Evolutionary conservation across 257 asterid genomes (phyloP).

Genomic region (Galeopsis tetrahit): DNA sequence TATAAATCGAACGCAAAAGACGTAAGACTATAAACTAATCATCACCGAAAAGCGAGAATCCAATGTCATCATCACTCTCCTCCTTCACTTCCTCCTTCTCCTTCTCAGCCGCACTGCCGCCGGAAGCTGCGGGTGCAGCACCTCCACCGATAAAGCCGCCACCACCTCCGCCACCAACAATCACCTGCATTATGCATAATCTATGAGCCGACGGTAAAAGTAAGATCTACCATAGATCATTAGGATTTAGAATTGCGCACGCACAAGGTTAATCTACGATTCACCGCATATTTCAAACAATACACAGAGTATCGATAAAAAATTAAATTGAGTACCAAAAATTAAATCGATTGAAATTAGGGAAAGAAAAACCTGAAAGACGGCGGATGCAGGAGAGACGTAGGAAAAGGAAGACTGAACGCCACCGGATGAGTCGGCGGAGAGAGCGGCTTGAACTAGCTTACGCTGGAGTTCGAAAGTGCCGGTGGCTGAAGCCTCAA

Average conservation of each 20-base stretch:
- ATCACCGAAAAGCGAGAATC: conserved; percentile 62
- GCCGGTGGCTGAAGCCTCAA: conserved; percentile 51
- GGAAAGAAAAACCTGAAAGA: conserved; percentile 65
- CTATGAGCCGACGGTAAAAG: not conserved
- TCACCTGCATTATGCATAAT: conserved; percentile 51
- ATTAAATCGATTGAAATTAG: not conserved
- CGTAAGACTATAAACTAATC: conserved; percentile 39
- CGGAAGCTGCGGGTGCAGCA: conserved; percentile 65
- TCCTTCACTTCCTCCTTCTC: conserved; percentile 64
- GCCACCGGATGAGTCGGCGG: conserved; percentile 72
- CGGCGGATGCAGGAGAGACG: conserved; percentile 71
- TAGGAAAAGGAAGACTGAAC: conserved; percentile 81
- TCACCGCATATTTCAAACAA: too few relatives aligned
- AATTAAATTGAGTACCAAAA: too few relatives aligned
- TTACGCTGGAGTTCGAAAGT: conserved; percentile 74
- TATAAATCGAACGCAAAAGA: not conserved
- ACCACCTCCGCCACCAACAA: conserved; percentile 68
- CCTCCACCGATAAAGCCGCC: conserved; percentile 58
- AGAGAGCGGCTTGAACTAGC: conserved; percentile 74
- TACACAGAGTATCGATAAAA: not conserved
- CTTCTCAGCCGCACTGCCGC: conserved; percentile 69
- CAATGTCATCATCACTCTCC: conserved; percentile 76
- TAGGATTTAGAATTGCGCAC: too few relatives aligned
- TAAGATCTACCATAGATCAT: too few relatives aligned
- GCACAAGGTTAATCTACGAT: too few relatives aligned